These are phyloP conservation scores for Mayamaea pseudoterrestris DNA, from an alignment of 108 stramenopile species.

Conservation along the genomic window DNA sequence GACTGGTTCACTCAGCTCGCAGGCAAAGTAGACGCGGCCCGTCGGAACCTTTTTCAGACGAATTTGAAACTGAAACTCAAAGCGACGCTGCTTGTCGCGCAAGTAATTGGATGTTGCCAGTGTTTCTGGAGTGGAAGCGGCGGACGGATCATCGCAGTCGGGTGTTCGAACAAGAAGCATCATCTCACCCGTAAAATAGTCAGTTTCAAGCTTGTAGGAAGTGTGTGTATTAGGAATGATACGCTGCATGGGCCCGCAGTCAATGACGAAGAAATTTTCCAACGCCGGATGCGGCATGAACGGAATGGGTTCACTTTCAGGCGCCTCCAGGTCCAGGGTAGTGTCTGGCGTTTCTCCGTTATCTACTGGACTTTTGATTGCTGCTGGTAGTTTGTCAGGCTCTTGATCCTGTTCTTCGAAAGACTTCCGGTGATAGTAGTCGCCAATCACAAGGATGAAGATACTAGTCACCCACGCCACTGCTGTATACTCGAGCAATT, in stretches of 20 bases:
- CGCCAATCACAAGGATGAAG: constrained; percentile 17
- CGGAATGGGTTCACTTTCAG: neutral
- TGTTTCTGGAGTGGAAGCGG: constrained; percentile 16
- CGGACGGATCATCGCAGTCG: constrained; percentile 47
- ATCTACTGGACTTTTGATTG: neutral
- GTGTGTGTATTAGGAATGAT: constrained; percentile 28
- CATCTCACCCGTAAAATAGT: constrained; percentile 70
- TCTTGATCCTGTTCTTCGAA: neutral
- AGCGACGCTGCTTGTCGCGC: constrained; percentile 65
- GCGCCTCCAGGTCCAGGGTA: neutral
- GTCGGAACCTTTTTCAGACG: constrained; percentile 72
- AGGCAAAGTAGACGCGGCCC: constrained; percentile 65
- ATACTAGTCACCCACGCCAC: constrained; percentile 65
- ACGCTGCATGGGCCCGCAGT: constrained; percentile 22
- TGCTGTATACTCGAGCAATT: constrained; percentile 18
- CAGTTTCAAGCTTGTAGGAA: constrained; percentile 29
- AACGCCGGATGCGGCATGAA: constrained; percentile 13
- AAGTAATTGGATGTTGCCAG: constrained; percentile 37
- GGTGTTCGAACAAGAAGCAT: constrained; percentile 77
- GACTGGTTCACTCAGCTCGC: constrained; percentile 68
- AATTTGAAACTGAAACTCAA: constrained; percentile 89
- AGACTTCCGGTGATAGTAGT: neutral
- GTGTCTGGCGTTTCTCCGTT: neutral
- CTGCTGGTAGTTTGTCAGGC: neutral
- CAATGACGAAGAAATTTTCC: constrained; percentile 24